Conservation (phyloP, 352 stramenopile genomes). For the Blastocystis sp. region DNA sequence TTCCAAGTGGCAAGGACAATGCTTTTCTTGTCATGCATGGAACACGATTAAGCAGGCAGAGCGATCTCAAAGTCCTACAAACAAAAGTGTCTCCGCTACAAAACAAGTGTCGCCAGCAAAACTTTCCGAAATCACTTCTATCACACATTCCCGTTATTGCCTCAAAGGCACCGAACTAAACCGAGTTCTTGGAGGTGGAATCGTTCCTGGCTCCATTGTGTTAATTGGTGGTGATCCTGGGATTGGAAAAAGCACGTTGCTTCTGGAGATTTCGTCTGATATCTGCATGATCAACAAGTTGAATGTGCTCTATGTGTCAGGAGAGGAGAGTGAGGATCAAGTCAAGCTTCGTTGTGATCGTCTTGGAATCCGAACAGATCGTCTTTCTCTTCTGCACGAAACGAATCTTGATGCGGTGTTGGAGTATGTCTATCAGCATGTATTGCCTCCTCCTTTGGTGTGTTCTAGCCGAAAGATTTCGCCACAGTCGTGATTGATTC, state of each 20-base stretch:
- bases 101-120: background rate
- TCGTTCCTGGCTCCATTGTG: constrained; percentile 43
- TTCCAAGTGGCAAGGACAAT: constrained; percentile 56
- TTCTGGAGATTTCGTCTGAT: constrained; percentile 11
- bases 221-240: constrained; percentile 51
- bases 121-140: background rate
- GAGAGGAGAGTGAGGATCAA: constrained; percentile 57
- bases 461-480: background rate
- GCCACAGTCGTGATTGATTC: constrained; percentile 28
- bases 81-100: background rate
- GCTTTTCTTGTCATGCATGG: constrained; percentile 34
- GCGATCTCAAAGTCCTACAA: background rate
- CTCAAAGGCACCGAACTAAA: constrained; percentile 45
- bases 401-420: constrained; percentile 40
- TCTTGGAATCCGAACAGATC: background rate
- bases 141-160: background rate
- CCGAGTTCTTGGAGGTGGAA: constrained; percentile 48
- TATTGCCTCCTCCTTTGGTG: background rate
- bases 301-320: constrained; percentile 50
- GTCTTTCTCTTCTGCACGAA: constrained; percentile 39
- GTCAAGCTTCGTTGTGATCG: constrained; percentile 52
- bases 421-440: background rate
- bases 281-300: background rate
- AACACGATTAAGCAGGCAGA: constrained; percentile 18
- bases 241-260: constrained; percentile 52